These are phyloP conservation scores for Suillus americanus DNA, from an alignment of 768 basidiomycete species.

Conservation along the genomic window DNA sequence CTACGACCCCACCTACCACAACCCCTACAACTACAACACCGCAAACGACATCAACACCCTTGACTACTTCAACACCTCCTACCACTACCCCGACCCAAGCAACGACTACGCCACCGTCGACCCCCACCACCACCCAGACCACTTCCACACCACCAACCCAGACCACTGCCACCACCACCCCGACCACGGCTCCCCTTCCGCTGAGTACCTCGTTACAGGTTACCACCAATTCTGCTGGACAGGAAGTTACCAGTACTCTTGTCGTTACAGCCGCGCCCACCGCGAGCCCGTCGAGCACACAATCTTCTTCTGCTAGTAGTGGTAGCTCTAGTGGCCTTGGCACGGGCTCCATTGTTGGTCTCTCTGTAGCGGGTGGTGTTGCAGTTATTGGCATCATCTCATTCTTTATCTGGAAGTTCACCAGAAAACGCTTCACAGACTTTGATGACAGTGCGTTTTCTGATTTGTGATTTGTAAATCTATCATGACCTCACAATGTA, in stretches of 20 bases:
- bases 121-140: background rate
- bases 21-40: conserved; percentile 4
- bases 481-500: conserved; percentile 4
- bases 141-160: conserved; percentile 11
- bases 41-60: conserved; percentile 2
- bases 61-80: conserved; percentile 1
- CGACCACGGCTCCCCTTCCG: conserved; percentile 3
- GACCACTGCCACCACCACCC: conserved; percentile 4
- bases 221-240: conserved; percentile 32
- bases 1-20: conserved; percentile 15
- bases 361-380: conserved; percentile 80
- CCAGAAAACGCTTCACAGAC: conserved; percentile 70
- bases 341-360: conserved; percentile 74
- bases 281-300: conserved; percentile 26
- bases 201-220: conserved; percentile 14
- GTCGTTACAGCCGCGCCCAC: conserved; percentile 18
- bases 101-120: conserved; percentile 6
- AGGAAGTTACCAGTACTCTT: conserved; percentile 25
- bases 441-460: conserved; percentile 75
- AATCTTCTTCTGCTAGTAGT: conserved; percentile 17
- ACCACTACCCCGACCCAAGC: conserved; percentile 8
- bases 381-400: conserved; percentile 67
- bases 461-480: conserved; percentile 12
- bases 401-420: conserved; percentile 87
- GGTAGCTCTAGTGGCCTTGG: conserved; percentile 42